Conservation (phyloP, 805 yeast genomes). For the Lipomyces anomalus region DNA sequence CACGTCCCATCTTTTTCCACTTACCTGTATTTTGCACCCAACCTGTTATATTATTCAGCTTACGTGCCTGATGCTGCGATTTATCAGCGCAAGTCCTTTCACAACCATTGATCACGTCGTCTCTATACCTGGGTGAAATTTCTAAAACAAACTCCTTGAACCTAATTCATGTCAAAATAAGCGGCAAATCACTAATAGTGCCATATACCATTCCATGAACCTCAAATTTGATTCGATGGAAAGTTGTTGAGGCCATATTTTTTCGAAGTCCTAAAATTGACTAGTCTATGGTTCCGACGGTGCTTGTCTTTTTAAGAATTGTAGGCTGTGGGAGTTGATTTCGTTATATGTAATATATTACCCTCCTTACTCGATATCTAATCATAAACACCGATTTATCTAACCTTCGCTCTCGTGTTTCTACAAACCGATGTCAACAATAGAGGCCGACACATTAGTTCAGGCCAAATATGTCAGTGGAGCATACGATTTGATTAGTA, state of each 20-base stretch:
- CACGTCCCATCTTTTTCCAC: not conserved
- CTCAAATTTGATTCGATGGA: not conserved
- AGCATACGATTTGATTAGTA: no score
- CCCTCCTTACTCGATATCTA: no score
- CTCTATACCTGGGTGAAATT: conserved; percentile 9
- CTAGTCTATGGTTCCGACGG: not conserved
- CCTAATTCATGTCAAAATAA: conserved; percentile 2
- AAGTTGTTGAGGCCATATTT: not conserved
- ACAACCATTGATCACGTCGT: not conserved
- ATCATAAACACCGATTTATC: no score
- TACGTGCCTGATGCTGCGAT: conserved; percentile 4
- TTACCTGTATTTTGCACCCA: conserved; percentile 14
- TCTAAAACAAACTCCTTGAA: conserved; percentile 16
- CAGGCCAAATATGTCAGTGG: no score
- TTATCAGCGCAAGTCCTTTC: no score
- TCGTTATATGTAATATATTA: no score
- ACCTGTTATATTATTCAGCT: conserved; percentile 8
- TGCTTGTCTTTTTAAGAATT: not conserved
- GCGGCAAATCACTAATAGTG: not conserved
- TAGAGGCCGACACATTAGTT: no score
- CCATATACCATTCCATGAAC: conserved; percentile 3
- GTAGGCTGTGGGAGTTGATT: no score
- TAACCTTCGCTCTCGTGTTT: no score
- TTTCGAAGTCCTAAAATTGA: not conserved
- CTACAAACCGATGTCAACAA: no score